Evolutionary conservation across 768 basidiomycete species (phyloP).

Genomic region (Lentinula guzmanii): DNA sequence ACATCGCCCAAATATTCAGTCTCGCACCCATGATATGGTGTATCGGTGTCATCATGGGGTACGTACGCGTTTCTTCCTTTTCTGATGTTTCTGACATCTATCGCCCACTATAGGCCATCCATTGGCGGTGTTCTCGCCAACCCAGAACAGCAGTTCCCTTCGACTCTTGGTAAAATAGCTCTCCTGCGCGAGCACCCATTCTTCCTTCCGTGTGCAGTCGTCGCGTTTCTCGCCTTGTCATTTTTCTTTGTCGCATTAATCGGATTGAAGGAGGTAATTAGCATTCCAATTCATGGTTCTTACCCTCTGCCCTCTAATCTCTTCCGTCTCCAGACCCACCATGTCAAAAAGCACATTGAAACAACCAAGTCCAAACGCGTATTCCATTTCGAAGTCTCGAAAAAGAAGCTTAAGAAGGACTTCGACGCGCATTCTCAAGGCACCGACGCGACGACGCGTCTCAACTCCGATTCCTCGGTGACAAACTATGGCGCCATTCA

Average conservation of each 20-base stretch:
- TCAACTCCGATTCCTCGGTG: background rate
- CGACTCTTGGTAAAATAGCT: slow-evolving; percentile 14
- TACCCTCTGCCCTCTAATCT: background rate
- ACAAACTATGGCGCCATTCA: background rate
- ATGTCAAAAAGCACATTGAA: background rate
- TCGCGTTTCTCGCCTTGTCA: slow-evolving; percentile 17
- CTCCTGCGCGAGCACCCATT: slow-evolving; percentile 26
- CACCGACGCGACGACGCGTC: background rate
- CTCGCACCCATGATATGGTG: slow-evolving; percentile 23
- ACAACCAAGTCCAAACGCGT: background rate
- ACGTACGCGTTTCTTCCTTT: background rate
- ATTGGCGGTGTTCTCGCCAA: slow-evolving; percentile 26
- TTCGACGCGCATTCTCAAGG: background rate
- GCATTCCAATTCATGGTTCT: background rate
- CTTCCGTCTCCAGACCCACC: background rate
- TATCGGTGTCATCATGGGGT: slow-evolving; percentile 21
- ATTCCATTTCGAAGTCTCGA: slow-evolving; percentile 6
- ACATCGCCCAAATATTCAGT: slow-evolving; percentile 20
- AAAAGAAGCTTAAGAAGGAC: background rate
- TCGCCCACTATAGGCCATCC: slow-evolving; percentile 13
- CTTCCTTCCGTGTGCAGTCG: slow-evolving; percentile 27
- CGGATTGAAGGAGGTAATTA: slow-evolving; percentile 22
- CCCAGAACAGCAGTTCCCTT: slow-evolving; percentile 21
- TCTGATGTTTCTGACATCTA: background rate
- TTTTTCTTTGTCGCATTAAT: slow-evolving; percentile 16